Conservation (phyloP, 2,329 filamentous ascomycete species). For the Trichoderma sp. region DNA sequence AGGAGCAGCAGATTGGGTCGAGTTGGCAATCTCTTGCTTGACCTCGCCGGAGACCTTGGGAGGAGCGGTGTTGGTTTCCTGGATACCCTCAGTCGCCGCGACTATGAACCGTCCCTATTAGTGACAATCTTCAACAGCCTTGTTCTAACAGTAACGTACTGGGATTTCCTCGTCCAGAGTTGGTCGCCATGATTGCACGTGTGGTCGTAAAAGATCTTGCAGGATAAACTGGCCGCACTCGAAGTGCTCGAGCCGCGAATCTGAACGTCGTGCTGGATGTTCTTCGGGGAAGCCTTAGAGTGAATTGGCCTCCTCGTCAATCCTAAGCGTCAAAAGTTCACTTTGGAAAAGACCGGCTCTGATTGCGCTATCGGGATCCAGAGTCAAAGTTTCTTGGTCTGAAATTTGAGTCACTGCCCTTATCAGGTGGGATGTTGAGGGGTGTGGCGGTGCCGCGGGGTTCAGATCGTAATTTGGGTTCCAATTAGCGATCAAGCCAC, state of each 20-base stretch:
- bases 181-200: slow-evolving; percentile 57
- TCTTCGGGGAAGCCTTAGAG: slow-evolving; percentile 37
- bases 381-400: slow-evolving; percentile 9
- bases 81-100: slow-evolving; percentile 42
- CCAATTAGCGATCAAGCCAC: slow-evolving; percentile 7
- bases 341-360: neutral
- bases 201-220: slow-evolving; percentile 41
- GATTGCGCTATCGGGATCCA: slow-evolving; percentile 3
- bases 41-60: slow-evolving; percentile 41
- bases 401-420: slow-evolving; percentile 24
- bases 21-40: slow-evolving; percentile 41
- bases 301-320: slow-evolving; percentile 32
- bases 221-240: slow-evolving; percentile 54
- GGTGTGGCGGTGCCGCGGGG: slow-evolving; percentile 24
- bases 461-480: neutral
- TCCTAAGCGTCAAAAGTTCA: slow-evolving; percentile 6
- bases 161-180: slow-evolving; percentile 48
- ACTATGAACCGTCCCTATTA: slow-evolving; percentile 34
- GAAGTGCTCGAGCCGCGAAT: slow-evolving; percentile 53
- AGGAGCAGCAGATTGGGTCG: slow-evolving; percentile 25
- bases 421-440: slow-evolving; percentile 23
- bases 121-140: neutral
- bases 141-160: slow-evolving; percentile 27
- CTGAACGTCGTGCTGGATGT: slow-evolving; percentile 46
- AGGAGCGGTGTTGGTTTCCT: slow-evolving; percentile 36